Evolutionary conservation across 139 green algal species (phyloP).

Genomic region (Coelastrella sp.): DNA sequence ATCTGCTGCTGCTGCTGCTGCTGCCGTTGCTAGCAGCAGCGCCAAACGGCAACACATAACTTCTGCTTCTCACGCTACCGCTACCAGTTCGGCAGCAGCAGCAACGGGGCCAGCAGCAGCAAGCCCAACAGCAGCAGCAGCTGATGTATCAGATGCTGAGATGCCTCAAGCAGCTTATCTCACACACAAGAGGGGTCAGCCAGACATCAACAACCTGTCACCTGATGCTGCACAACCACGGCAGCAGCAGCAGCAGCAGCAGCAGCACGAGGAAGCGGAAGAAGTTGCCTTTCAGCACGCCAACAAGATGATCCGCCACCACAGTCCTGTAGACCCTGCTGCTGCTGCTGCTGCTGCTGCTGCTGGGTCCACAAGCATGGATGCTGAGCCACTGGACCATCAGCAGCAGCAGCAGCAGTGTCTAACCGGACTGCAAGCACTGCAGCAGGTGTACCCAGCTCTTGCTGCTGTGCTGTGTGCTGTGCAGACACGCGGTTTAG

Average conservation of each 20-base stretch:
- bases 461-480: conserved; percentile 30
- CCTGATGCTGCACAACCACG: not conserved
- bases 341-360: conserved; percentile 17
- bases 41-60: not conserved
- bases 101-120: not conserved
- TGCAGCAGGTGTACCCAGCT: conserved; percentile 28
- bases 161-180: conserved; percentile 17
- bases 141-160: not conserved
- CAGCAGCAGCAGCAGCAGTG: conserved; percentile 27
- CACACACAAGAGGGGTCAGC: conserved; percentile 14
- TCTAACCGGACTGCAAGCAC: not conserved
- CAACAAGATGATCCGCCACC: not conserved
- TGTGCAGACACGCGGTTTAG: not conserved
- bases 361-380: not conserved
- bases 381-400: not conserved
- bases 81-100: not conserved
- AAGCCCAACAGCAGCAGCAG: conserved; percentile 6
- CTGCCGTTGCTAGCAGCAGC: not conserved
- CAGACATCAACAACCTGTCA: not conserved
- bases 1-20: not conserved
- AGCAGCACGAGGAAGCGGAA: conserved; percentile 1
- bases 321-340: not conserved
- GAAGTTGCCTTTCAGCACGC: not conserved
- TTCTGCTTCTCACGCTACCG: not conserved
- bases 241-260: conserved; percentile 1